Evolutionary conservation across 2,329 filamentous ascomycete genomes (phyloP).

Genomic region (Aspergillus japonicus): DNA sequence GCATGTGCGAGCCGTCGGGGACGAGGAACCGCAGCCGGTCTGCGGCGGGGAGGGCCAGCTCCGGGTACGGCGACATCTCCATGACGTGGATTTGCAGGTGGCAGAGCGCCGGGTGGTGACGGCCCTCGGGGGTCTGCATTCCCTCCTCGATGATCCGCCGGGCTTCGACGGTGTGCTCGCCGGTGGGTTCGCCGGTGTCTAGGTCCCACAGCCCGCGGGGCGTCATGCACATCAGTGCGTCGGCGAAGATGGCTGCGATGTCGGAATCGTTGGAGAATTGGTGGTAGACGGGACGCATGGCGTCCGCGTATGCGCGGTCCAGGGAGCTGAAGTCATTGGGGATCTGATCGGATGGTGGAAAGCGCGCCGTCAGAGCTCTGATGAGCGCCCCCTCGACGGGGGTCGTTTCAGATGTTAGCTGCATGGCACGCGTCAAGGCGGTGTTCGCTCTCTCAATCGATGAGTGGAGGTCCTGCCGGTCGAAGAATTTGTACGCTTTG

Average conservation of each 20-base stretch:
- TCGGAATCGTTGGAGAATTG: constrained; percentile 57
- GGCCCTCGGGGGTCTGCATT: constrained; percentile 40
- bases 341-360: constrained; percentile 49
- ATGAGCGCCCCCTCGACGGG: constrained; percentile 63
- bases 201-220: constrained; percentile 64
- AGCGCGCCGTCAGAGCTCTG: constrained; percentile 43
- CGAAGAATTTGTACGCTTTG: constrained; percentile 72
- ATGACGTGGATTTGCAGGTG: constrained; percentile 75
- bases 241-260: constrained; percentile 60
- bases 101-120: constrained; percentile 64
- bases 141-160: constrained; percentile 58
- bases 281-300: constrained; percentile 56
- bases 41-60: constrained; percentile 59
- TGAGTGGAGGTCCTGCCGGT: constrained; percentile 56
- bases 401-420: constrained; percentile 19
- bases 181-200: constrained; percentile 55
- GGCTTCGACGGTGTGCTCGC: constrained; percentile 56
- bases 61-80: constrained; percentile 69
- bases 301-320: constrained; percentile 59
- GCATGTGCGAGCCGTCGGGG: constrained; percentile 66
- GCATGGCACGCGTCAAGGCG: background rate
- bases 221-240: constrained; percentile 63
- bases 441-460: constrained; percentile 32
- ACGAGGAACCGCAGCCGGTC: constrained; percentile 62
- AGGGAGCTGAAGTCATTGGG: constrained; percentile 51